These are phyloP conservation scores for Phytophthora pinifolia DNA, from an alignment of 352 stramenopile genomes.

Conservation along the genomic window DNA sequence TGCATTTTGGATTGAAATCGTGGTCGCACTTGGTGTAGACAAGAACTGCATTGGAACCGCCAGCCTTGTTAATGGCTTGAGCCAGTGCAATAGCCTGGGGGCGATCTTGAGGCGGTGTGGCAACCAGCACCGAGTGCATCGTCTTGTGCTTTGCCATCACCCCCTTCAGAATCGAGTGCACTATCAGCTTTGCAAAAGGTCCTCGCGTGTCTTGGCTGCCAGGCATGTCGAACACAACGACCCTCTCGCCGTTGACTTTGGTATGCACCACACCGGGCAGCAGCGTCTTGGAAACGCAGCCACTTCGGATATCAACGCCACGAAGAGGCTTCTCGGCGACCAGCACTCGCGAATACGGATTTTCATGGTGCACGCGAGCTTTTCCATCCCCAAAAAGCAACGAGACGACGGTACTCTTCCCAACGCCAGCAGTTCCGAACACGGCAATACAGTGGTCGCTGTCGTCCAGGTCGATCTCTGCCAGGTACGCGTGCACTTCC, in stretches of 20 bases:
- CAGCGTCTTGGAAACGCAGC: conserved; percentile 7
- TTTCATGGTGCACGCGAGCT: conserved; percentile 11
- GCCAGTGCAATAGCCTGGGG: conserved; percentile 5
- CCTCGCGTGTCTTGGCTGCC: conserved; percentile 17
- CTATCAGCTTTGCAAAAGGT: conserved; percentile 18
- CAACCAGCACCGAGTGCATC: conserved; percentile 11
- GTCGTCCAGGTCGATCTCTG: background rate
- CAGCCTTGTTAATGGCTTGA: background rate
- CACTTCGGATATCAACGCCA: conserved; percentile 13
- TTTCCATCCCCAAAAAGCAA: conserved; percentile 8
- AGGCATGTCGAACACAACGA: conserved; percentile 18
- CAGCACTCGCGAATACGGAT: conserved; percentile 5
- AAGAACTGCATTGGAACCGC: background rate
- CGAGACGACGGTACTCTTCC: conserved; percentile 12
- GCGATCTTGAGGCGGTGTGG: conserved; percentile 10
- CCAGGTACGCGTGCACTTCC: conserved; percentile 7
- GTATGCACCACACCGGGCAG: conserved; percentile 2
- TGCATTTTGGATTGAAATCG: conserved; percentile 8
- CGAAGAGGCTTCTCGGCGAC: conserved; percentile 9
- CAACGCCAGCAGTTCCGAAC: conserved; percentile 3
- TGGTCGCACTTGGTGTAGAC: conserved; percentile 15
- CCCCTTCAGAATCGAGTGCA: conserved; percentile 15
- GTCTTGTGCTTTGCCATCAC: conserved; percentile 7
- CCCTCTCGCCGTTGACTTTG: background rate
- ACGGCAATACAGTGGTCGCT: background rate